Evolutionary conservation across 2,329 filamentous ascomycete genomes (phyloP), one percentile per base, ranked within the genome.

Genomic region (Pyricularia pennisetigena): DNA sequence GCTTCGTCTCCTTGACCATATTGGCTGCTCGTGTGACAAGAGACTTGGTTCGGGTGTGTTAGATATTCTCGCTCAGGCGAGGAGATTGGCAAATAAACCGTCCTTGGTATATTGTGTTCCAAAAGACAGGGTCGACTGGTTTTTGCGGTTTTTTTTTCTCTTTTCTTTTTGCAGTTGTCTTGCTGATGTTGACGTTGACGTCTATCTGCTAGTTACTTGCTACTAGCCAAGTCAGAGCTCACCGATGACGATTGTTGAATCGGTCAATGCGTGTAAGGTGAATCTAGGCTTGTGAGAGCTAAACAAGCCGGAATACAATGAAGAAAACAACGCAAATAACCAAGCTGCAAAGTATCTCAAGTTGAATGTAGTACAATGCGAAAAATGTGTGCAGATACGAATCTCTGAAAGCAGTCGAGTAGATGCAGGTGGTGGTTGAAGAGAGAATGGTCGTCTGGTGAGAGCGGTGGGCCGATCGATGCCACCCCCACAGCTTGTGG

Each of bases 1-100:
- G 89, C 81, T 77, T 92, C 54, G 88, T 91, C 75, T 93, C 91
- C 77, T 90, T 77, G 65, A 76, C 76, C 76, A 78, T 78, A 35
- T 70, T 76, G 71, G 14, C 66, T 62, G 28, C 41, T 57, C 24
- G 10, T 26, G 57, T 16, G 57, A 61, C n/a, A n/a, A n/a, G 14
- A 61, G 23, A 23, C 24, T n/a, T 61, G 57, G 23, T 26, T 10
- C 23, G 12, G n/a, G 57, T 61, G 23, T 61, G 16, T 61, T 12
- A 61, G 3, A n/a, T 23, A 26, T 24, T 61, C 57, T 9, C 57
- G 57, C 57, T 61, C 23, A n/a, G 57, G 57, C 57, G n/a, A 61
- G 57, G n/a, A 2, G 7, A n/a, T 12, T 23, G 23, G 9, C n/a
- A 4, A 26, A 26, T 23, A 12, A 10, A 26, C 2, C n/a, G 24